Percentiles rank a stretch among this genome's conserved stretches.
These are phyloP conservation scores for Penicillium sp. DNA, from an alignment of 2,329 filamentous ascomycete genomes.

Conservation along the genomic window DNA sequence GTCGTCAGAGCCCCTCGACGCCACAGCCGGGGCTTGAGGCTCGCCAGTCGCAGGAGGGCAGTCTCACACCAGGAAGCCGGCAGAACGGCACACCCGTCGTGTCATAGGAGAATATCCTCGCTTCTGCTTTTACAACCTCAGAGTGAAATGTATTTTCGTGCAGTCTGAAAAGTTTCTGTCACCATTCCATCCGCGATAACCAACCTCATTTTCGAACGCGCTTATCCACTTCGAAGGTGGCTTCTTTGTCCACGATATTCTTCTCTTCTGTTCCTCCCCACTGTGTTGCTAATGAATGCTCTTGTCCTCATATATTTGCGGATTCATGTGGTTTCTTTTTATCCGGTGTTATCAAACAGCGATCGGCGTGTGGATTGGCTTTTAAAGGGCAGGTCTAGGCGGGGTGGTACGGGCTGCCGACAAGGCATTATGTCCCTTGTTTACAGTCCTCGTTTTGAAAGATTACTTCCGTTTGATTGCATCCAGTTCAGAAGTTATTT, in stretches of 20 bases:
- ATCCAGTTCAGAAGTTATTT: background rate
- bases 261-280: background rate
- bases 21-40: conserved; percentile 31
- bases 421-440: conserved; percentile 10
- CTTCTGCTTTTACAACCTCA: background rate
- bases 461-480: conserved; percentile 7
- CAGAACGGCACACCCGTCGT: conserved; percentile 31
- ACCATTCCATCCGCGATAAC: background rate
- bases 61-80: conserved; percentile 32
- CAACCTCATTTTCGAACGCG: background rate
- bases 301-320: conserved; percentile 7
- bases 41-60: conserved; percentile 32
- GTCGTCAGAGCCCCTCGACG: conserved; percentile 32
- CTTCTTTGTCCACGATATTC: background rate
- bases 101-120: conserved; percentile 9
- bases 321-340: conserved; percentile 13
- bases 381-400: conserved; percentile 20
- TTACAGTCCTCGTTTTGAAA: conserved; percentile 8
- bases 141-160: background rate
- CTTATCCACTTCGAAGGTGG: background rate
- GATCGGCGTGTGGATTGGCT: conserved; percentile 25
- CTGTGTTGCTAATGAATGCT: conserved; percentile 20
- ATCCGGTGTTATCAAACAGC: conserved; percentile 17
- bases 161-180: background rate
- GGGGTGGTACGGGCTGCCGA: conserved; percentile 14